Base-by-base conservation (phyloP, 805 yeast species). In the Brettanomyces sp. region DNA sequence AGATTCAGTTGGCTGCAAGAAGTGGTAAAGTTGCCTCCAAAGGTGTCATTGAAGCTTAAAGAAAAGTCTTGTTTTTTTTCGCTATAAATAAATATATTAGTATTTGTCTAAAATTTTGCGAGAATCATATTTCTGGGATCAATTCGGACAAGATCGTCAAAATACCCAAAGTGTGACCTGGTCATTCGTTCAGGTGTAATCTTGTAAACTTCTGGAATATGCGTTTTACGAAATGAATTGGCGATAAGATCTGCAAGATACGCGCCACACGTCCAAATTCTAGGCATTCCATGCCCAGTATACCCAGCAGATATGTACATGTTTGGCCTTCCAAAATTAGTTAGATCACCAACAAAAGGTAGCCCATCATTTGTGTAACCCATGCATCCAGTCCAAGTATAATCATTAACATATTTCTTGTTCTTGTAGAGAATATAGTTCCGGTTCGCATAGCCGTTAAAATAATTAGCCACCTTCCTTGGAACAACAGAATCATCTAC, bases 1-100 rank as follows among this genome's bases (percentile, higher is more conserved):
- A 74, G 57, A 69, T 84, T 57, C 82, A 77, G 59, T 67, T 82
- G 53, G 73, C 81, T 48, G 86, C 79, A 42, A 72, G 82, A 62
- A 73, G 71, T 49, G 82, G 81, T 39, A 66, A 69, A 32, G 66
- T 63, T 49, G 73, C 72, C 45, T 76, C 66, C 40, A 75, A 69
- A 61, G 78, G 79, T 47, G 78, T 73, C 55, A 51, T 74, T 47
- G 45, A 18, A 9, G 32, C 18, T 7, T 28, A 9, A 28, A 28
- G 32, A 28, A 7, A 28, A 28, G 32, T 28, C 7, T 18, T 18
- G 18, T 18, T 18, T 18, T 18, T 18, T 18, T 18, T 18, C 18
- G 18, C 18, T 28, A 28, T 28, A 28, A 28, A 28, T 28, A 28
- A 9, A 28, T 28, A 28, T 28, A 28, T 28, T 9, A 28, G 7